Percentiles rank a stretch among this genome's conserved stretches.
These are phyloP conservation scores for Eutrema japonicum DNA, from an alignment of 345 rosid species.

Conservation along the genomic window DNA sequence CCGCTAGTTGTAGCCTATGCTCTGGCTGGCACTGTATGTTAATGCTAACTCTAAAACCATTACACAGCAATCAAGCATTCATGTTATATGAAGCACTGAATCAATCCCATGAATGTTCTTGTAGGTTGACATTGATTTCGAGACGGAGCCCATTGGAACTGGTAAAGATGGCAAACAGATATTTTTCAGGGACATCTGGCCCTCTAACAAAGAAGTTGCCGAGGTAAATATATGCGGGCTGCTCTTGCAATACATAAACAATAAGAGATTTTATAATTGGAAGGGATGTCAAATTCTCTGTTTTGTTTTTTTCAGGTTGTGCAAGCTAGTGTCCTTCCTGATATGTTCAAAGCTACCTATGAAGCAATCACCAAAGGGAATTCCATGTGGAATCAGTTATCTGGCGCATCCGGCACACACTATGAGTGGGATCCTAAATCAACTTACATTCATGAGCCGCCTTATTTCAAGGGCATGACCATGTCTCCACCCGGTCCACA, in stretches of 20 bases:
- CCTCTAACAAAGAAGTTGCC: constrained; percentile 84
- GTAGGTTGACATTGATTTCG: constrained; percentile 95
- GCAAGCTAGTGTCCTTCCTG: constrained; percentile 89
- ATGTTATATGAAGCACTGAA: background rate
- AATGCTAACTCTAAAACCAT: constrained; percentile 14
- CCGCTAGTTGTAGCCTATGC: constrained; percentile 99
- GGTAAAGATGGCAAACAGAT: constrained; percentile 83
- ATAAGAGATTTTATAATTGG: background rate
- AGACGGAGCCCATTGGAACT: constrained; percentile 87
- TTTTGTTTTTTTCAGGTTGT: constrained; percentile 57
- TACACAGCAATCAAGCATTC: background rate
- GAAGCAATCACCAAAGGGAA: constrained; percentile 95
- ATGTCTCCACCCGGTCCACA: constrained; percentile 89
- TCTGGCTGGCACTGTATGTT: constrained; percentile 92
- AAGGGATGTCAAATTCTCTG: constrained; percentile 1
- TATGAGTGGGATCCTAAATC: constrained; percentile 90
- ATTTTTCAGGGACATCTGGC: constrained; percentile 95
- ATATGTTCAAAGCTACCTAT: constrained; percentile 92
- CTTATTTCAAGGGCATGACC: constrained; percentile 94
- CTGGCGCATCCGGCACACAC: constrained; percentile 59
- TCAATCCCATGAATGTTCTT: background rate
- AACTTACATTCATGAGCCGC: constrained; percentile 98
- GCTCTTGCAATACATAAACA: constrained; percentile 1
- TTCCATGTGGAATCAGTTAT: constrained; percentile 86
- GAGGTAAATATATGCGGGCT: constrained; percentile 54